Conservation (phyloP, 1,284 basidiomycete genomes). For the Pseudozyma hubeiensis region DNA sequence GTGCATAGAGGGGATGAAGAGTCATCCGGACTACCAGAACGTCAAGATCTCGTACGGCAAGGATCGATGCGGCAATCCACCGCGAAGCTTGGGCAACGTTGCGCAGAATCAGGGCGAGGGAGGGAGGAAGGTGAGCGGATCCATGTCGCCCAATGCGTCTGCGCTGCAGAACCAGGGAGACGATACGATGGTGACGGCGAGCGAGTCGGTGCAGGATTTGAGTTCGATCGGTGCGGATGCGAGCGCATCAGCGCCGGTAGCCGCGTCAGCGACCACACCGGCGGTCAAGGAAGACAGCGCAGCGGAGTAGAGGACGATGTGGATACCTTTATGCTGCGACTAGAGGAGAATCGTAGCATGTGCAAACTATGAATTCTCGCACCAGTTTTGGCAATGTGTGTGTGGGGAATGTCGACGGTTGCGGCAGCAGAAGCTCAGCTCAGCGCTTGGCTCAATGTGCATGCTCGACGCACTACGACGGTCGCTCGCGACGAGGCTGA, state of each 20-base stretch:
- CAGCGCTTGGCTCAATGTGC: too few relatives aligned
- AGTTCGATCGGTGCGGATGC: slow-evolving; percentile 17
- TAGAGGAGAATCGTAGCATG: too few relatives aligned
- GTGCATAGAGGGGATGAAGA: slow-evolving; percentile 68
- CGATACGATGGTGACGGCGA: slow-evolving; percentile 53
- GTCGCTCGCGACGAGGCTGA: too few relatives aligned
- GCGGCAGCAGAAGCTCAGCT: too few relatives aligned
- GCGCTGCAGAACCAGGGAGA: slow-evolving; percentile 28
- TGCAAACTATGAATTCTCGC: too few relatives aligned
- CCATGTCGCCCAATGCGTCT: slow-evolving; percentile 35
- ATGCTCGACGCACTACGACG: too few relatives aligned
- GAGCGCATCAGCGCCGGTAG: background rate
- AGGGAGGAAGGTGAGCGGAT: slow-evolving; percentile 34
- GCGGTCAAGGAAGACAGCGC: too few relatives aligned
- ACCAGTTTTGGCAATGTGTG: too few relatives aligned
- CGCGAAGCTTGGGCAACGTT: slow-evolving; percentile 47
- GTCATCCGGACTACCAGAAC: slow-evolving; percentile 63
- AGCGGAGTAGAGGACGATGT: too few relatives aligned
- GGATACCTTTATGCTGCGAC: too few relatives aligned
- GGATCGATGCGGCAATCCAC: slow-evolving; percentile 65
- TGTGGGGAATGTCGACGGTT: too few relatives aligned
- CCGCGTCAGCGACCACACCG: background rate
- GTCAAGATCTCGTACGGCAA: slow-evolving; percentile 67
- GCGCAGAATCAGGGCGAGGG: slow-evolving; percentile 15
- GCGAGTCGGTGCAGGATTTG: slow-evolving; percentile 49